phyloP scores from a whole-genome alignment of 2,329 filamentous ascomycete species.

The Aspergillus caelatus region DNA sequence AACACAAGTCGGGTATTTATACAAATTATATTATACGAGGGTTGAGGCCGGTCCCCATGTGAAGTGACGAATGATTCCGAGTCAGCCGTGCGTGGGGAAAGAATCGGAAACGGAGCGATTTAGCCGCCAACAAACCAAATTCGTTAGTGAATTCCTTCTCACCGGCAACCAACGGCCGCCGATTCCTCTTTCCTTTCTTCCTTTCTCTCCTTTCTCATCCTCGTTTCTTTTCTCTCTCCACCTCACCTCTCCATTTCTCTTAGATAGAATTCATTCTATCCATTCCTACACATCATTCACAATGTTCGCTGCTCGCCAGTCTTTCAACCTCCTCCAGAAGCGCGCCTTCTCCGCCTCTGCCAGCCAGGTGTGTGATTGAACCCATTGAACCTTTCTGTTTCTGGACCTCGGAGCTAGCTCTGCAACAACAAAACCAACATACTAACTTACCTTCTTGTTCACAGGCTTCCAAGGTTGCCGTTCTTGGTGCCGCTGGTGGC shows the following conservation, averaged over 20 bases:
- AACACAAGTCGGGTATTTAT: background rate
- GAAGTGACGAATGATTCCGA: slow-evolving; percentile 2
- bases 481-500: slow-evolving; percentile 94
- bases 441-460: slow-evolving; percentile 18
- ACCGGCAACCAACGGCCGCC: slow-evolving; percentile 22
- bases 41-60: background rate
- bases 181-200: slow-evolving; percentile 18
- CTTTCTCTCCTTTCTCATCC: slow-evolving; percentile 16
- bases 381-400: slow-evolving; percentile 3
- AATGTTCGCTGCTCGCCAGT: slow-evolving; percentile 73
- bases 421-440: background rate
- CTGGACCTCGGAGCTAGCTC: slow-evolving; percentile 16
- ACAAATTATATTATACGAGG: background rate
- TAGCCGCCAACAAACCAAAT: slow-evolving; percentile 16
- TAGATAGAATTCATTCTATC: slow-evolving; percentile 19
- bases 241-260: slow-evolving; percentile 12
- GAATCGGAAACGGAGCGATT: slow-evolving; percentile 26
- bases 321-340: slow-evolving; percentile 64
- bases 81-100: slow-evolving; percentile 15
- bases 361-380: slow-evolving; percentile 64
- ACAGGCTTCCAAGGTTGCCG: slow-evolving; percentile 94
- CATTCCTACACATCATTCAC: slow-evolving; percentile 37
- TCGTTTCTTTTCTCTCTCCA: slow-evolving; percentile 6
- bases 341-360: slow-evolving; percentile 81
- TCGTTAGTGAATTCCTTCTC: slow-evolving; percentile 18